Evolutionary conservation across 495 filamentous ascomycete species (phyloP).

Genomic region (Xylaria cubensis): DNA sequence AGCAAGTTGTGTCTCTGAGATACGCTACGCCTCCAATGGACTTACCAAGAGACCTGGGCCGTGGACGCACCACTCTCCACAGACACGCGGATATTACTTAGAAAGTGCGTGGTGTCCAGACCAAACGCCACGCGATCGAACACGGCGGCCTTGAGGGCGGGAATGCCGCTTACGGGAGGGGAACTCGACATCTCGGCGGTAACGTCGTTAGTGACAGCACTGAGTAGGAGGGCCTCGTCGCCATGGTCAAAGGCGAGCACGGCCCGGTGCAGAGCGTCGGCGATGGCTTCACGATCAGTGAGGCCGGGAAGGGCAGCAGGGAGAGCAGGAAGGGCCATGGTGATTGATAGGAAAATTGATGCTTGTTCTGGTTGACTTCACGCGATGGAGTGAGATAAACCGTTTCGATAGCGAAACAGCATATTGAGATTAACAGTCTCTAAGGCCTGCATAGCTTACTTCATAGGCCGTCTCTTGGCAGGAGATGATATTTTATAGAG

Average conservation of each 20-base stretch:
- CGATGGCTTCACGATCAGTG: constrained; percentile 29
- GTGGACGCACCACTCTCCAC: constrained; percentile 20
- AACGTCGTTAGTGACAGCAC: constrained; percentile 22
- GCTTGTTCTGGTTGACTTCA: neutral
- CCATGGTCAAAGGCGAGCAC: constrained; percentile 25
- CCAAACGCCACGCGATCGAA: constrained; percentile 16
- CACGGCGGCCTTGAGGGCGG: constrained; percentile 24
- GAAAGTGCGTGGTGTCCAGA: constrained; percentile 30
- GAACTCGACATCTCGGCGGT: constrained; percentile 13
- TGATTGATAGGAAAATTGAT: neutral
- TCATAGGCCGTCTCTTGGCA: neutral
- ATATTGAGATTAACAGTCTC: neutral
- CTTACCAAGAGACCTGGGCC: constrained; percentile 24
- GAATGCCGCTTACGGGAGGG: constrained; percentile 7
- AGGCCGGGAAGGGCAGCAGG: constrained; percentile 14
- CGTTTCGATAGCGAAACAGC: neutral
- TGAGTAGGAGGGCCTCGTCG: constrained; percentile 21
- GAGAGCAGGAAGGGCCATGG: constrained; percentile 1
- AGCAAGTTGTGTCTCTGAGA: no score
- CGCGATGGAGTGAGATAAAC: no score
- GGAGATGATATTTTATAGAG: neutral
- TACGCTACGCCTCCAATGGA: no score
- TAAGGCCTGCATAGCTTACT: neutral
- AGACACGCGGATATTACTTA: constrained; percentile 32
- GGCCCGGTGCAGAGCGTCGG: constrained; percentile 22